phyloP scores from a whole-genome alignment of 257 asterid genomes.

The Paraleonurus japonicus region DNA sequence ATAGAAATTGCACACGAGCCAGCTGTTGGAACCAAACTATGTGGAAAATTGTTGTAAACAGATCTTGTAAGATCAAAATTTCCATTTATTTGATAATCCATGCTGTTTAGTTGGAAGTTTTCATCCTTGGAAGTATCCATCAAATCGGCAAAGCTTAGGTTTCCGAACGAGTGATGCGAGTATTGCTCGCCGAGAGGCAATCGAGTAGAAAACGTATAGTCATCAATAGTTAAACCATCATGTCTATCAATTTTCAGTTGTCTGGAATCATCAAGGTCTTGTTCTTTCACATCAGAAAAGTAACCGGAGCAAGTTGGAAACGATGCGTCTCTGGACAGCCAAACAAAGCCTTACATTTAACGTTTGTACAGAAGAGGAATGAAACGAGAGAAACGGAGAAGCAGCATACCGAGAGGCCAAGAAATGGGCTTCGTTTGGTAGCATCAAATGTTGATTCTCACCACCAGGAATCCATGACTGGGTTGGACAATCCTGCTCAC shows the following conservation, averaged over 20 bases:
- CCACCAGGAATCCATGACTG: slow-evolving; percentile 51
- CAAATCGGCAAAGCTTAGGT: slow-evolving; percentile 45
- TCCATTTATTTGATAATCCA: slow-evolving; percentile 51
- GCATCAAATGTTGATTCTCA: slow-evolving; percentile 52
- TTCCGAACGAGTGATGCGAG: slow-evolving; percentile 40
- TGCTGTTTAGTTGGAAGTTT: slow-evolving; percentile 41
- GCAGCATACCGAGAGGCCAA: slow-evolving; percentile 47
- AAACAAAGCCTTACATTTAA: background rate
- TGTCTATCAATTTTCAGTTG: slow-evolving; percentile 38
- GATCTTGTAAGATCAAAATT: slow-evolving; percentile 60
- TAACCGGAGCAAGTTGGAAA: slow-evolving; percentile 48
- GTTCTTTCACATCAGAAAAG: slow-evolving; percentile 43
- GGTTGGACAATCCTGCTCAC: slow-evolving; percentile 48
- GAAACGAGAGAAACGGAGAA: background rate
- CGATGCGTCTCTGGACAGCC: slow-evolving; percentile 35
- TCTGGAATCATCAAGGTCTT: slow-evolving; percentile 45
- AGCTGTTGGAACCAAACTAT: slow-evolving; percentile 43
- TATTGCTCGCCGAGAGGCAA: slow-evolving; percentile 51
- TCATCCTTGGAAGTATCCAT: slow-evolving; percentile 48
- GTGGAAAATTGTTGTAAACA: slow-evolving; percentile 39
- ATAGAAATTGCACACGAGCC: slow-evolving; percentile 43
- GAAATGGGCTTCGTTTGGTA: slow-evolving; percentile 51
- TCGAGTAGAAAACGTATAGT: slow-evolving; percentile 50
- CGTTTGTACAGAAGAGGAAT: background rate
- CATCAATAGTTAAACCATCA: slow-evolving; percentile 56